Conservation (phyloP, 345 rosid species). For the Lenwebbia sp. region DNA sequence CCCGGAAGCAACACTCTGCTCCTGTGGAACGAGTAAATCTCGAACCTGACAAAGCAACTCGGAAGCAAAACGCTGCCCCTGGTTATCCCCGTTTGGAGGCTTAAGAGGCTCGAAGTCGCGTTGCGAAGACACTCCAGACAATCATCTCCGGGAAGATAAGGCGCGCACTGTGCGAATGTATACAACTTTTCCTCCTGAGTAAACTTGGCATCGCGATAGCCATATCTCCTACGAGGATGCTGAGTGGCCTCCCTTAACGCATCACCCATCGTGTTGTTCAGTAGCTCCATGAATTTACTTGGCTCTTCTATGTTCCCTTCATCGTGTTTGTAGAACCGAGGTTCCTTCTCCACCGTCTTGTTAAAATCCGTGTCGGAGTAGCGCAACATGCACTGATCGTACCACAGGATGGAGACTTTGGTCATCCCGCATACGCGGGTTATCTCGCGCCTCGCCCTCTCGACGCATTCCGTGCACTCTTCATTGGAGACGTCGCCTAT, state of each 20-base stretch:
- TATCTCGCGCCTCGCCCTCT: background rate
- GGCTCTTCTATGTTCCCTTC: background rate
- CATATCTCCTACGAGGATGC: background rate
- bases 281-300: background rate
- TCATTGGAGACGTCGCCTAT: background rate
- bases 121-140: too few species aligned
- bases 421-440: background rate
- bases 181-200: background rate
- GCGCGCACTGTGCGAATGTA: background rate
- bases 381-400: conserved; percentile 20
- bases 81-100: too few species aligned
- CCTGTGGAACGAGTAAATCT: background rate
- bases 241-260: background rate
- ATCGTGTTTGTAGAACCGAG: background rate
- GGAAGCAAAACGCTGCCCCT: background rate
- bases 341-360: background rate
- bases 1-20: background rate
- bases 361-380: conserved; percentile 11
- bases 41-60: background rate
- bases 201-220: background rate
- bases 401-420: conserved; percentile 14
- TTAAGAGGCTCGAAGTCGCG: too few species aligned
- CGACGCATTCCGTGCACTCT: conserved; percentile 6
- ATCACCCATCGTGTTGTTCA: background rate
- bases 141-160: background rate